phyloP scores from a whole-genome alignment of 305 asterid genomes.

The Nicotiana rustica region DNA sequence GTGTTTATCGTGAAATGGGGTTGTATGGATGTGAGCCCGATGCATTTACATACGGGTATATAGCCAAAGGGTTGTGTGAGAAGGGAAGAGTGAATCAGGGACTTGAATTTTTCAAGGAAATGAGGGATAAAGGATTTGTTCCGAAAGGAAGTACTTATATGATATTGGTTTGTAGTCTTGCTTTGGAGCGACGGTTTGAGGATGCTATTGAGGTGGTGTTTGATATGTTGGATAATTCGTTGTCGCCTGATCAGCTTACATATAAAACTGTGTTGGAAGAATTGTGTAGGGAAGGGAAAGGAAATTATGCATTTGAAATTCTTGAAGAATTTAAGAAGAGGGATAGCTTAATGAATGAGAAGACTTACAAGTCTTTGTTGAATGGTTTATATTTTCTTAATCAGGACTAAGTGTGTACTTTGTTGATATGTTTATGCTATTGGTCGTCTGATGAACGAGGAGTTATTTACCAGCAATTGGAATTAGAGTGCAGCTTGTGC shows the following conservation, averaged over 20 bases:
- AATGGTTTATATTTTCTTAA: constrained; percentile 66
- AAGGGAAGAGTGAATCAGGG: constrained; percentile 81
- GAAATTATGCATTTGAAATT: constrained; percentile 71
- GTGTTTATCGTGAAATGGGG: constrained; percentile 93
- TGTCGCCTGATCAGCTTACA: constrained; percentile 82
- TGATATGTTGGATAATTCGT: constrained; percentile 71
- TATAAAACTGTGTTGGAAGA: constrained; percentile 85
- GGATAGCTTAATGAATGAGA: constrained; percentile 78
- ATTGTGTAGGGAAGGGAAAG: constrained; percentile 87
- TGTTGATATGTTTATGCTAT: constrained; percentile 1
- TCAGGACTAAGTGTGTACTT: constrained; percentile 40
- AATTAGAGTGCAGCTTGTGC: neutral
- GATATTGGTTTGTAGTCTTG: constrained; percentile 79
- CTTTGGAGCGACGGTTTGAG: constrained; percentile 75
- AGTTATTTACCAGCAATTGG: constrained; percentile 1
- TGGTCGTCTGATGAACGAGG: neutral
- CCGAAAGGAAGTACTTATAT: constrained; percentile 63
- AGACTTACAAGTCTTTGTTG: constrained; percentile 64
- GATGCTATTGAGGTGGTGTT: constrained; percentile 65
- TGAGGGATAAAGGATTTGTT: constrained; percentile 68
- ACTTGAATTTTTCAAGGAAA: constrained; percentile 63
- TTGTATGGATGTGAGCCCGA: constrained; percentile 91
- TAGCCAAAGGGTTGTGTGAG: constrained; percentile 76
- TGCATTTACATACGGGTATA: constrained; percentile 73
- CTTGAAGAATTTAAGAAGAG: constrained; percentile 73